Evolutionary conservation across 805 yeast species (phyloP), one percentile per base, ranked within the genome.

Genomic region (Metschnikowia henanensis): DNA sequence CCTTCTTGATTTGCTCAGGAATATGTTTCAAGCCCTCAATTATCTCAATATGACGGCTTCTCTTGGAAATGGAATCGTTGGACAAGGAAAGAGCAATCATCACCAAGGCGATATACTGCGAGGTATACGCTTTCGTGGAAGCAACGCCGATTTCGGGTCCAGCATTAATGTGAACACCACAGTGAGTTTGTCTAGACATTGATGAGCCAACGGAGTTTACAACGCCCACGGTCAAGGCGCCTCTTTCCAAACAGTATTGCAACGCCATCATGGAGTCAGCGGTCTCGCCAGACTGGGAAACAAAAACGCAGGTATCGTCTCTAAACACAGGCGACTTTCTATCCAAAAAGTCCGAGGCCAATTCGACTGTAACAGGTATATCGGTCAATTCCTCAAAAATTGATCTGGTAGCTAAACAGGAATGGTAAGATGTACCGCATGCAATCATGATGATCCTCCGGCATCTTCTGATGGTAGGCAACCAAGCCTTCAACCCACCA

Each of bases 121-220:
- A 94, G 6, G 99, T 94, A 74, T 94, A 94, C 22, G 99, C 99
- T 72, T 94, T 94, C 37, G 99, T 94, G 10, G 97, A 90, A 9
- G 99, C 99, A 56, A 94, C 99, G 68, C 99, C 98, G 52, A 94
- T 94, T 72, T 94, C 99, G 35, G 99, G 99, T 53, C 99, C 99
- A 37, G 99, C 99, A 64, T 94, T 94, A 65, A 94, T 91, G 67
- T 94, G 99, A 45, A 94, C 97, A 80, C 99, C 99, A 76, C 99
- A 94, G 69, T 91, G 96, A 18, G 99, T 94, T 61, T 83, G 90
- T 72, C 99, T 84, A 6, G 98, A 92, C 66, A 94, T 89, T 32
- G 94, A 82, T 5, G 99, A 94, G 61, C 99, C 99, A 33, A 94
- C 99, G 55, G 91, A 80, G 76, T 94, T 94, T 51, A 94, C 99